Evolutionary conservation across 2,329 filamentous ascomycete species (phyloP).

Genomic region (Catunica adiposa): DNA sequence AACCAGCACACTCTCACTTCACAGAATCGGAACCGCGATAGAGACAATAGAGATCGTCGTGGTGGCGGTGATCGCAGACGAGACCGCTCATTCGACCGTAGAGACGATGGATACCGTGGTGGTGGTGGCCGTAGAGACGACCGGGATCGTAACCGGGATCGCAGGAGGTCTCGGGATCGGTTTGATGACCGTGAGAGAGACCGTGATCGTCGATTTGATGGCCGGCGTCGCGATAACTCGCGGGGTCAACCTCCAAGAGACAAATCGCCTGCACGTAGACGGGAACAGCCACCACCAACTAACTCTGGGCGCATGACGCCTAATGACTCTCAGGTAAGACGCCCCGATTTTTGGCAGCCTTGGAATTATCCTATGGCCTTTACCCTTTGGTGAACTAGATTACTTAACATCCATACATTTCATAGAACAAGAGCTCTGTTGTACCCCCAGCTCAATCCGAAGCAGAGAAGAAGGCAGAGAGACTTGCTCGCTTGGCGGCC

Average conservation of each 20-base stretch:
- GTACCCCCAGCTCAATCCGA: conserved; percentile 36
- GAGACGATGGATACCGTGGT: conserved; percentile 49
- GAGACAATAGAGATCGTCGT: conserved; percentile 31
- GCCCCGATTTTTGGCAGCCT: conserved; percentile 19
- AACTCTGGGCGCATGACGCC: conserved; percentile 22
- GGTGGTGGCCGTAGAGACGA: conserved; percentile 31
- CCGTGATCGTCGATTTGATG: conserved; percentile 45
- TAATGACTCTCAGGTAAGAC: conserved; percentile 26
- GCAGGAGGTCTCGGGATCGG: conserved; percentile 47
- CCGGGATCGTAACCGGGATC: conserved; percentile 37
- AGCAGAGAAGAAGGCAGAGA: conserved; percentile 62
- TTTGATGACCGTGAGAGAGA: conserved; percentile 41
- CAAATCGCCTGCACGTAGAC: conserved; percentile 34
- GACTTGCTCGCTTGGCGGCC: conserved; percentile 65
- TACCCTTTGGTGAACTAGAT: conserved; percentile 9
- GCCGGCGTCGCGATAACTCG: conserved; percentile 31
- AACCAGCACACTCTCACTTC: conserved; percentile 22
- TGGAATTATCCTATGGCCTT: neutral
- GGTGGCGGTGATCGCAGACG: conserved; percentile 46
- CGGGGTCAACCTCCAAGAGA: conserved; percentile 40
- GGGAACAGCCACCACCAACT: conserved; percentile 23
- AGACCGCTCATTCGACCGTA: conserved; percentile 52
- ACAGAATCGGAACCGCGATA: conserved; percentile 44
- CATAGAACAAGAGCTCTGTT: conserved; percentile 15
- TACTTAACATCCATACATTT: conserved; percentile 10